Evolutionary conservation across 2,329 filamentous ascomycete genomes (phyloP).

Genomic region (Alternaria incomplexa): DNA sequence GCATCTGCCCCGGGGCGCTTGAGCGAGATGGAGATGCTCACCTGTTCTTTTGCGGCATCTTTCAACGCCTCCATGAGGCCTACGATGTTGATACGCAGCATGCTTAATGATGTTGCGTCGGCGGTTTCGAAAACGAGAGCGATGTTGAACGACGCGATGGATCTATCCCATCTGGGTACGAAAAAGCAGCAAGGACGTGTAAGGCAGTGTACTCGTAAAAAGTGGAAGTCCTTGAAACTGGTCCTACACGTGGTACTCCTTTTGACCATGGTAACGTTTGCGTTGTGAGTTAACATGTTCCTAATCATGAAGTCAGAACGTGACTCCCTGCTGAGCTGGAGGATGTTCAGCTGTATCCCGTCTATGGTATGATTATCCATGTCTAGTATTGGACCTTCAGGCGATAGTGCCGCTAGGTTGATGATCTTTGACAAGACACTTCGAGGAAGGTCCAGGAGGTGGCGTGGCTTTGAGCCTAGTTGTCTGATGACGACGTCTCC

Average conservation of each 20-base stretch:
- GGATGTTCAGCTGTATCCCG: background rate
- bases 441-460: background rate
- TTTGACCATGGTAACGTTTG: background rate
- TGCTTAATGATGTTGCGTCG: background rate
- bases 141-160: background rate
- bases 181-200: background rate
- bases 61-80: background rate
- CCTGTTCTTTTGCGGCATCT: background rate
- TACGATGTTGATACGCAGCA: background rate
- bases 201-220: background rate
- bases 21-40: background rate
- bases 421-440: background rate
- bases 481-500: background rate
- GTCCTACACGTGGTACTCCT: background rate
- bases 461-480: background rate
- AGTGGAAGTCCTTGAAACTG: background rate
- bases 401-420: background rate
- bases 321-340: background rate
- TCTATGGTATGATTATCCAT: background rate
- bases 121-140: background rate
- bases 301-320: background rate
- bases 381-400: background rate
- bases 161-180: background rate
- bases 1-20: background rate
- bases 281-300: background rate